Conservation (phyloP, 306 rosid species). For the Neltuma alba region DNA sequence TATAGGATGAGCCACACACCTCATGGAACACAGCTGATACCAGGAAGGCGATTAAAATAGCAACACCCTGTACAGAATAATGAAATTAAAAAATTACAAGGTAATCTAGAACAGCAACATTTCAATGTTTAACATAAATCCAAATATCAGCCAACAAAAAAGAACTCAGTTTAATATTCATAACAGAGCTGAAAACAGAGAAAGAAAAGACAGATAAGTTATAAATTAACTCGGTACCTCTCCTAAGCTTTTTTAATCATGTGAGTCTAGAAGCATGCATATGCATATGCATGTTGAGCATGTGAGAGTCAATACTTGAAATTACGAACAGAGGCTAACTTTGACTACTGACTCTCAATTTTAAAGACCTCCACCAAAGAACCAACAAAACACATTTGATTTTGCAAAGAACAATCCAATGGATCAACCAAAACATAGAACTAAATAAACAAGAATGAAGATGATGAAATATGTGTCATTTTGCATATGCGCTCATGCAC, state of each 20-base stretch:
- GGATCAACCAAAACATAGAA: background rate
- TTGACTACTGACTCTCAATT: background rate
- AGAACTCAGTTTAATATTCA: slow-evolving; percentile 7
- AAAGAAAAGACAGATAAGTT: slow-evolving; percentile 9
- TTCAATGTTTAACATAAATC: background rate
- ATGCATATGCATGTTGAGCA: background rate
- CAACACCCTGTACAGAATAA: slow-evolving; percentile 56
- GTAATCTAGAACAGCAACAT: slow-evolving; percentile 14
- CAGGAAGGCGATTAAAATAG: slow-evolving; percentile 67
- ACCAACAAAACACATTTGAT: background rate
- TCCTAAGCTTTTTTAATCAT: background rate
- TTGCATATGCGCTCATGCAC: too few species aligned
- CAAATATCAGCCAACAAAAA: slow-evolving; percentile 21
- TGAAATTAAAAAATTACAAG: slow-evolving; percentile 27
- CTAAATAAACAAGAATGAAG: background rate
- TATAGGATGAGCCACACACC: slow-evolving; percentile 48
- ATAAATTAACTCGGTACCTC: background rate
- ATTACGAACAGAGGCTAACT: background rate
- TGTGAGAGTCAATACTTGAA: background rate
- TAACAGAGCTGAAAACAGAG: slow-evolving; percentile 2
- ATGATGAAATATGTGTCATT: background rate
- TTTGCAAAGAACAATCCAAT: background rate
- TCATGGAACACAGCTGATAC: slow-evolving; percentile 95
- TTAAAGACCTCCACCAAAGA: background rate
- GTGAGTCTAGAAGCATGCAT: background rate